Evolutionary conservation across 495 filamentous ascomycete genomes (phyloP).

Genomic region (Podospora pseudocomata): DNA sequence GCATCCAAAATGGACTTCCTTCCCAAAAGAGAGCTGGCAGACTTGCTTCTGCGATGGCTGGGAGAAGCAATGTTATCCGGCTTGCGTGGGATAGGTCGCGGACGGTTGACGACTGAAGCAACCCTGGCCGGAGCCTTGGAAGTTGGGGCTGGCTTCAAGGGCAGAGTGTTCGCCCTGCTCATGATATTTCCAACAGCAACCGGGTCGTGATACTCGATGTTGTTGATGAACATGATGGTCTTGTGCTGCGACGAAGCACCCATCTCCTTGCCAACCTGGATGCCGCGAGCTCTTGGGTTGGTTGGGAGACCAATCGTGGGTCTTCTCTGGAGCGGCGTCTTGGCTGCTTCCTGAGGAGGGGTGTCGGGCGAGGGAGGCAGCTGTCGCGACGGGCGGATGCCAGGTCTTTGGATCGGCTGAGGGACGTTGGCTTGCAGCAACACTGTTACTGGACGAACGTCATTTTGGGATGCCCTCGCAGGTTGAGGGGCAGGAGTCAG

Average conservation of each 20-base stretch:
- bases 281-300: constrained; percentile 46
- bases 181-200: constrained; percentile 45
- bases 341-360: constrained; percentile 32
- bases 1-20: constrained; percentile 44
- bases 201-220: constrained; percentile 50
- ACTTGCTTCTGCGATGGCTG: constrained; percentile 43
- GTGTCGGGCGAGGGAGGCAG: constrained; percentile 33
- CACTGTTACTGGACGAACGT: constrained; percentile 4
- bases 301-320: constrained; percentile 48
- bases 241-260: constrained; percentile 35
- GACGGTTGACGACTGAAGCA: constrained; percentile 47
- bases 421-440: not conserved
- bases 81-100: constrained; percentile 50
- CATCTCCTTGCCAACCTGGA: constrained; percentile 26
- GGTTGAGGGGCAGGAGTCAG: not conserved
- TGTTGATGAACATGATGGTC: constrained; percentile 52
- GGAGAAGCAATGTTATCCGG: constrained; percentile 29
- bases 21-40: constrained; percentile 38
- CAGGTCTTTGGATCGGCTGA: constrained; percentile 14
- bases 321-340: constrained; percentile 44
- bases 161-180: constrained; percentile 32
- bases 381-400: constrained; percentile 35
- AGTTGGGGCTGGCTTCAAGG: constrained; percentile 23
- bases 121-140: constrained; percentile 25
- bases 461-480: constrained; percentile 9